phyloP scores from a whole-genome alignment of 176 grass and related monocot genomes.

The Triticum urartu region DNA sequence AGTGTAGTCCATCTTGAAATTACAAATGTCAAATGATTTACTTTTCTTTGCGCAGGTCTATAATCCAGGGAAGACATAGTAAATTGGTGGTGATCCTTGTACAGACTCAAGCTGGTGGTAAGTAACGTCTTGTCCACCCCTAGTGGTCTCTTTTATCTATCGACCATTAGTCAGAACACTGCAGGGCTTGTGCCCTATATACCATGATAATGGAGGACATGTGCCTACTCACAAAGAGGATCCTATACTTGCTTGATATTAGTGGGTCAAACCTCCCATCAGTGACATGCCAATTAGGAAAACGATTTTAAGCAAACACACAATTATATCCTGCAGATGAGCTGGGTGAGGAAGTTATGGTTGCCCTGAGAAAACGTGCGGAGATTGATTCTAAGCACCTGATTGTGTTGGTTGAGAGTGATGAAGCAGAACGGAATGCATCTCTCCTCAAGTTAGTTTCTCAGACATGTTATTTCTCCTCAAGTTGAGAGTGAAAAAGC shows the following conservation, averaged over 20 bases:
- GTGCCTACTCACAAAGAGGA: background rate
- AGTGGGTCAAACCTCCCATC: background rate
- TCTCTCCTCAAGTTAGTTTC: conserved; percentile 76
- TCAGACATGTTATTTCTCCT: background rate
- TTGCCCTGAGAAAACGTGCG: conserved; percentile 86
- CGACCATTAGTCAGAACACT: background rate
- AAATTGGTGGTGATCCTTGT: conserved; percentile 90
- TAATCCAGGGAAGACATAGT: conserved; percentile 66
- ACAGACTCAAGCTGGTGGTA: conserved; percentile 61
- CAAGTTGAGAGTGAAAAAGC: too few species aligned
- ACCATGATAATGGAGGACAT: background rate
- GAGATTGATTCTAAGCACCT: conserved; percentile 89
- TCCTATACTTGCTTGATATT: conserved; percentile 4
- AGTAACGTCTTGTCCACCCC: background rate
- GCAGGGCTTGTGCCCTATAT: background rate
- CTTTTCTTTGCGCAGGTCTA: conserved; percentile 56
- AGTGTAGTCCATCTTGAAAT: background rate
- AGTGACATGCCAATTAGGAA: background rate
- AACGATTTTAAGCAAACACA: conserved; percentile 7
- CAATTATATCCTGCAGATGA: conserved; percentile 62
- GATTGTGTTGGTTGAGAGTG: conserved; percentile 62
- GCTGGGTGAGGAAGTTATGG: conserved; percentile 70
- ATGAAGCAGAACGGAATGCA: conserved; percentile 69
- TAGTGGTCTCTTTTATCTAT: conserved; percentile 4
- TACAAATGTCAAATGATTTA: conserved; percentile 10